These are phyloP conservation scores for Pyronema omphalodes DNA, from an alignment of 495 filamentous ascomycete species.

Conservation along the genomic window DNA sequence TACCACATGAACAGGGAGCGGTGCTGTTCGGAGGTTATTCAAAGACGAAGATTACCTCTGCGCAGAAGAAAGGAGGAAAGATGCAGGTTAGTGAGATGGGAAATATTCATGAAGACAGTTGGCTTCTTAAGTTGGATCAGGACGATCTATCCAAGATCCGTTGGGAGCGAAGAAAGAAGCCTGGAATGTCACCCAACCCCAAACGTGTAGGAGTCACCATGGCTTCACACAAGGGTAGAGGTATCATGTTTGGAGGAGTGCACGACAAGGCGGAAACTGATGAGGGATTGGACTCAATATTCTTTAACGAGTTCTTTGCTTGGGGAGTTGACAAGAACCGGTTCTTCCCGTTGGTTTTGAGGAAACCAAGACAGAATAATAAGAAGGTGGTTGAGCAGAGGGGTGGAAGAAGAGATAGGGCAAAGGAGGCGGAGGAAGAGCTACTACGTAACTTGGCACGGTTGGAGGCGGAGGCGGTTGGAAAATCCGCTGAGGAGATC, in stretches of 20 bases:
- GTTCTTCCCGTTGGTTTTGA: constrained; percentile 67
- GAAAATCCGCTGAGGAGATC: constrained; percentile 36
- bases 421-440: constrained; percentile 76
- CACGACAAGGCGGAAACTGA: constrained; percentile 87
- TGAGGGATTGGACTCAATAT: constrained; percentile 88
- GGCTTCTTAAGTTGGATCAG: constrained; percentile 68
- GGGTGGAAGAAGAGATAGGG: constrained; percentile 47
- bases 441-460: constrained; percentile 66
- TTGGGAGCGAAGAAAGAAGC: constrained; percentile 87
- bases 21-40: constrained; percentile 88
- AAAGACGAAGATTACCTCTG: constrained; percentile 50
- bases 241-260: constrained; percentile 85
- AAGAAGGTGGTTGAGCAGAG: constrained; percentile 27
- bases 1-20: constrained; percentile 77
- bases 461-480: constrained; percentile 54
- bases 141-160: constrained; percentile 49
- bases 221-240: constrained; percentile 79
- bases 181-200: constrained; percentile 72
- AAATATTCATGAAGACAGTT: constrained; percentile 82
- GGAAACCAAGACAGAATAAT: constrained; percentile 47
- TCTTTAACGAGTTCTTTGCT: constrained; percentile 73
- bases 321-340: constrained; percentile 91
- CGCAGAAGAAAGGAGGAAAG: constrained; percentile 28
- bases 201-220: constrained; percentile 74
- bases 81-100: constrained; percentile 38